Evolutionary conservation across 345 rosid genomes (phyloP).

Genomic region (Gossypium ekmanianum): DNA sequence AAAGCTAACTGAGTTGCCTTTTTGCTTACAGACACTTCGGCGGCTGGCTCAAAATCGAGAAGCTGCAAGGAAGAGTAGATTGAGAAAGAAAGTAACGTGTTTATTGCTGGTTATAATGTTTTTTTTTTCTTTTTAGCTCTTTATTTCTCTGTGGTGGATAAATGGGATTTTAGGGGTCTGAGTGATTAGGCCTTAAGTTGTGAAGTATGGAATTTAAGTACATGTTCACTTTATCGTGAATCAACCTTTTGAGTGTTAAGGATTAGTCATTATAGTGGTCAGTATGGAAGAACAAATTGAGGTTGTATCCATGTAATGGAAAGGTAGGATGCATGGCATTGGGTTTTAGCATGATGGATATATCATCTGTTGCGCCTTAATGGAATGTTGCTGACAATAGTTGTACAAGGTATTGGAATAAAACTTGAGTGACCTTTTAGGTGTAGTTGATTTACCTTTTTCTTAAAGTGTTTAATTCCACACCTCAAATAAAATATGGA

Average conservation of each 20-base stretch:
- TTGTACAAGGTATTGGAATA: background rate
- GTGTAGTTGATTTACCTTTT: background rate
- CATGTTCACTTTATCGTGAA: background rate
- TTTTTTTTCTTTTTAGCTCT: background rate
- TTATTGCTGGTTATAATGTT: background rate
- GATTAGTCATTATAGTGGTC: background rate
- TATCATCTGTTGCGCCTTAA: background rate
- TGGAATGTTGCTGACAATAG: background rate
- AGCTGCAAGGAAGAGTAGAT: conserved; percentile 90
- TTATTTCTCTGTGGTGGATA: background rate
- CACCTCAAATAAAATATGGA: background rate
- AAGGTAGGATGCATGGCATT: no score
- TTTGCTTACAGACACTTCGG: conserved; percentile 51
- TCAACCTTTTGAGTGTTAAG: background rate
- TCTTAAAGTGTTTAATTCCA: background rate
- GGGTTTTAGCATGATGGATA: no score
- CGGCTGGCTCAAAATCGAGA: conserved; percentile 95
- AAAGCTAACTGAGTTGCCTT: background rate
- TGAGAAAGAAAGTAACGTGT: conserved; percentile 72
- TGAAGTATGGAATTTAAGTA: background rate
- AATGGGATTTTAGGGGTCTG: background rate
- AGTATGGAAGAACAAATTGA: background rate
- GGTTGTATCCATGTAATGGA: background rate
- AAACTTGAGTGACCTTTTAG: background rate
- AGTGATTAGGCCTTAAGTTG: background rate